phyloP scores from a whole-genome alignment of 2,329 filamentous ascomycete genomes.

The Aspergillus japonicus region DNA sequence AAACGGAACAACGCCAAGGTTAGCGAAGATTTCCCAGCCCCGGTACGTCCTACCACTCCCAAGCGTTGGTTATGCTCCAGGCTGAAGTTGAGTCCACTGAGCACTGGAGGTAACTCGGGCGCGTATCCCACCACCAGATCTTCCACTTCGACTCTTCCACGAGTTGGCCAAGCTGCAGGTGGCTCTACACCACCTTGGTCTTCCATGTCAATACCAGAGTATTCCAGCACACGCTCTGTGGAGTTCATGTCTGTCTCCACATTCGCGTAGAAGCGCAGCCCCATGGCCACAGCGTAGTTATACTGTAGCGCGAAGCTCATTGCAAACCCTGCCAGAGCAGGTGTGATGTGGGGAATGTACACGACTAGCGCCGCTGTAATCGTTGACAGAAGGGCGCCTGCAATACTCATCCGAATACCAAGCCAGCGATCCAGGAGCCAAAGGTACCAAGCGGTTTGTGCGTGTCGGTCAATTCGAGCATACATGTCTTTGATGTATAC shows the following conservation, averaged over 20 bases:
- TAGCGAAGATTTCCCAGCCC: constrained; percentile 29
- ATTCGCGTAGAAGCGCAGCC: constrained; percentile 67
- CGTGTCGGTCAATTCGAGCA: constrained; percentile 64
- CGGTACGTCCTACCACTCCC: constrained; percentile 31
- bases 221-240: constrained; percentile 73
- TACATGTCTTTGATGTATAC: constrained; percentile 70
- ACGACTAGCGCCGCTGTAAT: constrained; percentile 66
- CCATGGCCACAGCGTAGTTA: constrained; percentile 64
- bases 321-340: constrained; percentile 72
- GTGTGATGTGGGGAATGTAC: constrained; percentile 60
- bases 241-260: constrained; percentile 78
- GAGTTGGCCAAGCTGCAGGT: constrained; percentile 71
- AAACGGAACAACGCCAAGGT: constrained; percentile 25
- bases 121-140: constrained; percentile 72
- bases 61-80: constrained; percentile 25
- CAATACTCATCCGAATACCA: constrained; percentile 69
- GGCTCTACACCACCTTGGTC: constrained; percentile 60
- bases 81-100: constrained; percentile 22
- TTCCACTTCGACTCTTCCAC: constrained; percentile 69
- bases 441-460: constrained; percentile 63
- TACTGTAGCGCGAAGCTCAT: constrained; percentile 73
- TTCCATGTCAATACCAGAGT: constrained; percentile 67
- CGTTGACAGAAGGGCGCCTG: constrained; percentile 68
- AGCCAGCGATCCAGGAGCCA: constrained; percentile 77
- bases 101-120: constrained; percentile 56